Evolutionary conservation across 78 protist species (phyloP).

Genomic region (Dictyostelium brefeldianum): DNA sequence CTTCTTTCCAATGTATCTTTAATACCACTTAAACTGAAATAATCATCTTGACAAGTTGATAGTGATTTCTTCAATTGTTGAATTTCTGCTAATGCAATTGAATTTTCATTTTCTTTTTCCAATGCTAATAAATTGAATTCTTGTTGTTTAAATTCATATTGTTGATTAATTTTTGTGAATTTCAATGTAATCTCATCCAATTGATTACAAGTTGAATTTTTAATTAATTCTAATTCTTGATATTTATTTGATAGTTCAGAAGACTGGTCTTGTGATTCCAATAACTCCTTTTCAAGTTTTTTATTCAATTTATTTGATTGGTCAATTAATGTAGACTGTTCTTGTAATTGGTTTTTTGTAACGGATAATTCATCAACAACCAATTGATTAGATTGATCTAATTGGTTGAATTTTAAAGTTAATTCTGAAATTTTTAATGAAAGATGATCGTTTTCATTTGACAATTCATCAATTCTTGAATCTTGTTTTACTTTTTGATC

Average conservation of each 20-base stretch:
- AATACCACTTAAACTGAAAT: neutral
- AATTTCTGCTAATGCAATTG: neutral
- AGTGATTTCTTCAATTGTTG: neutral
- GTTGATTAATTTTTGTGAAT: neutral
- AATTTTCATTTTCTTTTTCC: neutral
- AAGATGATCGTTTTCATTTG: neutral
- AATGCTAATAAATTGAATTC: neutral
- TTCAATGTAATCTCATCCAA: neutral
- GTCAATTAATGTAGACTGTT: neutral
- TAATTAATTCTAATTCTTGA: neutral
- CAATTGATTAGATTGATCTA: neutral
- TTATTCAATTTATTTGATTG: neutral
- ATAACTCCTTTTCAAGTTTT: conserved; percentile 10
- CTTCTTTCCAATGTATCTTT: conserved; percentile 27
- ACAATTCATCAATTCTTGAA: neutral
- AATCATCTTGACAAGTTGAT: conserved; percentile 31
- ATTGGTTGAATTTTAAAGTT: neutral
- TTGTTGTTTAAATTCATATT: conserved; percentile 19
- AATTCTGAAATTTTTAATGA: conserved; percentile 4
- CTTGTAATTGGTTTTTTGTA: neutral
- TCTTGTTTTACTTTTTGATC: conserved; percentile 31
- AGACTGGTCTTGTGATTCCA: neutral
- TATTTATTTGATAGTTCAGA: too few species aligned
- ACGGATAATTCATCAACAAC: too few species aligned
- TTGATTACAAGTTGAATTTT: conserved; percentile 7